Evolutionary conservation across 169 alveolate species (phyloP), one percentile per base, ranked within the genome.

Genomic region (Perkinsus marinus): DNA sequence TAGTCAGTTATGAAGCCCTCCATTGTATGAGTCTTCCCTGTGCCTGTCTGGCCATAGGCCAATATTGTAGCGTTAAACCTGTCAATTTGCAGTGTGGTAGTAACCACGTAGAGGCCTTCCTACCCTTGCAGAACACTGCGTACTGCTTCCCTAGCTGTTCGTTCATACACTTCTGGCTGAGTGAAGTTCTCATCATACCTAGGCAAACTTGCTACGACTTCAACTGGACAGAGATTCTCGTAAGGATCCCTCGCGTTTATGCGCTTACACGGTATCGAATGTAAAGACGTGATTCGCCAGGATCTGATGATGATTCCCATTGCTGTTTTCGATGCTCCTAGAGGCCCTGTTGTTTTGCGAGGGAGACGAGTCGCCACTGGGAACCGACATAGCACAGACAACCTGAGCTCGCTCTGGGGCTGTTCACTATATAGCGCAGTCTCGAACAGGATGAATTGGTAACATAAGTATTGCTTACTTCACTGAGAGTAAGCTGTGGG

Each of bases 61-160:
- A 96, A 92, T 22, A 96, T 94, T 34, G 97, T 96, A 22, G 96
- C 95, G 90, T 96, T 96, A 93, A 93, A 96, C 26, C 91, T 47
- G 26, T 34, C 39, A 26, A 89, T 39, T 5, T 39, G 7, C 30
- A n/a, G 79, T 13, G 26, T 57, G 79, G 37, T 16, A 2, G 79
- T 57, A 13, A 13, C 79, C 5, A 2, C 5, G 7, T 26, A 57
- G 34, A 0, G 34, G 68, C 17, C 22, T 57, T 13, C 34, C 22
- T 16, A 57, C 79, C 97, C 97, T 92, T 97, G 97, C 0, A 97
- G 93, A 0, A 96, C 97, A 68, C 96, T 93, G 13, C 92, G 89
- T n/a, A 97, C 98, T 26, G 97, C 97, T 22, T 93, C 94, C 91
- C 93, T 93, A n/a, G 98, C 98, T 9, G 97, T 96, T 68, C 94